A percentile compares a stretch with the other conserved stretches of the same genome.
These are phyloP conservation scores for Yarrowia yakushimensis DNA, from an alignment of 805 yeast species.

Conservation along the genomic window DNA sequence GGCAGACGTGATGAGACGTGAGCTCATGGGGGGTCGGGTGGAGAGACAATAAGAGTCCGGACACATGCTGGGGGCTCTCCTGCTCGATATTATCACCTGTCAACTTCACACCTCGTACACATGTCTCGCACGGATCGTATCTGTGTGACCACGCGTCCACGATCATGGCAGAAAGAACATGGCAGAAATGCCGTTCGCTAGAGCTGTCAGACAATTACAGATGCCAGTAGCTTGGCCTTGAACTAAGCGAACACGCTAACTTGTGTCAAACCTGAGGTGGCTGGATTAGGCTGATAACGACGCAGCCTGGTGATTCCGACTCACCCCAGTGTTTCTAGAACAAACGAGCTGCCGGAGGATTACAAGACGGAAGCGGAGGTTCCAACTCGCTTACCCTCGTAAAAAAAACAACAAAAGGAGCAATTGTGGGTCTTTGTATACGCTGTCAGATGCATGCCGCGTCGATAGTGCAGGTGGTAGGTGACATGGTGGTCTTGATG, in stretches of 20 bases:
- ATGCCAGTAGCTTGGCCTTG: background rate
- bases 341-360: background rate
- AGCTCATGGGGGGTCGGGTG: background rate
- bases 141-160: background rate
- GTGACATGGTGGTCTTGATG: background rate
- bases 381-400: background rate
- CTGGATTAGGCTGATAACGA: background rate
- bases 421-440: background rate
- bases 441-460: conserved; percentile 11
- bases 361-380: background rate
- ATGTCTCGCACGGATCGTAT: background rate
- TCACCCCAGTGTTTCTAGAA: background rate
- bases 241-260: background rate
- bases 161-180: background rate
- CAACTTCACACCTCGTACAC: too few species aligned
- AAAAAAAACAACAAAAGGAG: background rate
- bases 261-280: background rate
- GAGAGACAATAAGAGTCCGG: background rate
- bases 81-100: background rate
- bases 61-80: background rate
- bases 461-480: conserved; percentile 17
- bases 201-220: background rate
- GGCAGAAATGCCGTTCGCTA: background rate
- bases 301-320: background rate
- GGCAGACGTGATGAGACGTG: conserved; percentile 23